Conservation (phyloP, 2,329 filamentous ascomycete species). For the Calonectria leucothoes region DNA sequence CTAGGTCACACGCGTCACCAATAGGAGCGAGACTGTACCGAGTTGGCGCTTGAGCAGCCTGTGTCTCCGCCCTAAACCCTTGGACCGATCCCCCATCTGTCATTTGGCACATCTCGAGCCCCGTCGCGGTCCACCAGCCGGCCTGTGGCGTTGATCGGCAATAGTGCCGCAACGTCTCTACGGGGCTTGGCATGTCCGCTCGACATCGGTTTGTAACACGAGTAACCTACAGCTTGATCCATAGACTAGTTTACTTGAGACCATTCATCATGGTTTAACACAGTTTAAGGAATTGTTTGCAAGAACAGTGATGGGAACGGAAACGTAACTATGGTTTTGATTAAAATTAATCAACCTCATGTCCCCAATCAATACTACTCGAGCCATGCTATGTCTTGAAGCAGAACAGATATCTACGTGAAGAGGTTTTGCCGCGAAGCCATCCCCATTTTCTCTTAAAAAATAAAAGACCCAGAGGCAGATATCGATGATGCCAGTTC, state of each 20-base stretch:
- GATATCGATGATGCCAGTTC: neutral
- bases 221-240: neutral
- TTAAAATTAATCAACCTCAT: neutral
- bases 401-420: neutral
- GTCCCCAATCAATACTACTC: neutral
- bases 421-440: neutral
- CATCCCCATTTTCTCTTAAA: neutral
- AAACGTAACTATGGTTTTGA: neutral
- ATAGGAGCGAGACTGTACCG: neutral
- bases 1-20: neutral
- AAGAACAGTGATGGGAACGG: neutral
- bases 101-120: neutral
- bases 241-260: neutral
- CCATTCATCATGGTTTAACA: neutral
- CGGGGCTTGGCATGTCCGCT: neutral
- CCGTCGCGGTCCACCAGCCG: neutral
- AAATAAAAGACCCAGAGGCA: too few relatives aligned
- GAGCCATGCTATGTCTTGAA: neutral
- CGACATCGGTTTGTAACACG: neutral
- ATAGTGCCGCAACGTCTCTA: neutral
- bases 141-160: neutral
- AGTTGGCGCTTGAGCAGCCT: neutral
- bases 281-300: too few relatives aligned
- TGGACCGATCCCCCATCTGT: neutral
- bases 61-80: neutral